Conservation (phyloP, 306 rosid species). For the Lupinus albus region DNA sequence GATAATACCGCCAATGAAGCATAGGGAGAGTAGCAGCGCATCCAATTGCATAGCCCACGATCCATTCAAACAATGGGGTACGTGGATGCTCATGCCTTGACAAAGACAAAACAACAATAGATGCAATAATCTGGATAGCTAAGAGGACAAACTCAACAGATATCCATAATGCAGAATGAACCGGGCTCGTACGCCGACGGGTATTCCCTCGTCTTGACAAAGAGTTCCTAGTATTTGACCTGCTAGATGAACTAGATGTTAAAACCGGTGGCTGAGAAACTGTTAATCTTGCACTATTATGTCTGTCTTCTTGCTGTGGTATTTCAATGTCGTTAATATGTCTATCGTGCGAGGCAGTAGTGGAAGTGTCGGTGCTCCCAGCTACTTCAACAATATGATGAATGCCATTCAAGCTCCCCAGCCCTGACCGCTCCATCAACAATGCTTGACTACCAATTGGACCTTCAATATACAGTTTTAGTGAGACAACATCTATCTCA, state of each 20-base stretch:
- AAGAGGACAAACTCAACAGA: conserved; percentile 83
- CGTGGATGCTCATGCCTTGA: conserved; percentile 80
- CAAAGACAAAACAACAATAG: conserved; percentile 74
- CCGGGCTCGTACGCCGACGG: conserved; percentile 81
- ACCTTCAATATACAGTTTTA: conserved; percentile 54
- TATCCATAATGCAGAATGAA: conserved; percentile 92
- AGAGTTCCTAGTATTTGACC: conserved; percentile 65
- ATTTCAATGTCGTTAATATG: conserved; percentile 48
- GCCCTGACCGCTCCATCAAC: conserved; percentile 72
- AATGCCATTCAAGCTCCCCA: conserved; percentile 40
- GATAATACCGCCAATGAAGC: conserved; percentile 90
- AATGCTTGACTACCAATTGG: conserved; percentile 43
- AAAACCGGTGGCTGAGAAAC: conserved; percentile 50
- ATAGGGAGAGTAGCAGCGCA: conserved; percentile 91
- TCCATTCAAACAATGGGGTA: conserved; percentile 86
- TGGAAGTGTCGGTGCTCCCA: conserved; percentile 53
- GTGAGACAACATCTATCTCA: conserved; percentile 61
- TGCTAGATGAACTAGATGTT: conserved; percentile 53
- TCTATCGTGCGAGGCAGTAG: conserved; percentile 61
- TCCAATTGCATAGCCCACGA: conserved; percentile 89
- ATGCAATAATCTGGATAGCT: conserved; percentile 79
- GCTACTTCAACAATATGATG: conserved; percentile 69
- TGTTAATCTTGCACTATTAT: conserved; percentile 44
- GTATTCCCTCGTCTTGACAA: conserved; percentile 73
- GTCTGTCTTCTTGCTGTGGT: conserved; percentile 58